Evolutionary conservation across 2,329 filamentous ascomycete species (phyloP).

Genomic region (Penicillium decumbens): DNA sequence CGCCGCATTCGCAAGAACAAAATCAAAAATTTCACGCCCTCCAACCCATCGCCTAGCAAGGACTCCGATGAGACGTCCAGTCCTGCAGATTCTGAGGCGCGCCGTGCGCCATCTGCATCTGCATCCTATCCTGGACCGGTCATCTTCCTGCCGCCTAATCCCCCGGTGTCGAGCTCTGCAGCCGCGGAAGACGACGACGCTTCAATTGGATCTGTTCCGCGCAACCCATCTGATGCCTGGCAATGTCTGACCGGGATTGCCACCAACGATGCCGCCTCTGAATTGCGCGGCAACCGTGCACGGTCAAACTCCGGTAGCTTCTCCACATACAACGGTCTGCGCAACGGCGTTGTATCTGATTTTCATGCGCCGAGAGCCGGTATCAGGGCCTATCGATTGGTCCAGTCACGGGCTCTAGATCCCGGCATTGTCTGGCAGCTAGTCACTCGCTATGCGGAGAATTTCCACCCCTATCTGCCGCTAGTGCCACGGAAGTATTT

Average conservation of each 20-base stretch:
- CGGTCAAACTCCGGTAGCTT: constrained; percentile 23
- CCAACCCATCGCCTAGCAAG: constrained; percentile 23
- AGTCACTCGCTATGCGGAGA: constrained; percentile 56
- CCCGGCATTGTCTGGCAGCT: constrained; percentile 50
- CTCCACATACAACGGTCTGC: constrained; percentile 25
- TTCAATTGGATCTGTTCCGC: constrained; percentile 43
- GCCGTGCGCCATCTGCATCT: constrained; percentile 21
- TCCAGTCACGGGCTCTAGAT: constrained; percentile 46
- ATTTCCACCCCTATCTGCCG: constrained; percentile 67
- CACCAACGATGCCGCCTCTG: constrained; percentile 28
- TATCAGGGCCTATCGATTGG: constrained; percentile 42
- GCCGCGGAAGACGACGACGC: constrained; percentile 38
- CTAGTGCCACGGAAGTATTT: constrained; percentile 60
- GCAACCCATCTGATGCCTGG: constrained; percentile 48
- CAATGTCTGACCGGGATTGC: constrained; percentile 46
- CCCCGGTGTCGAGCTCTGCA: constrained; percentile 25
- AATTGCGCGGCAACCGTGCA: constrained; percentile 21
- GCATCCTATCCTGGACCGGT: constrained; percentile 30
- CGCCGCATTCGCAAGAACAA: constrained; percentile 54
- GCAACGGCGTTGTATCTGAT: constrained; percentile 25
- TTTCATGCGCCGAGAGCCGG: constrained; percentile 28
- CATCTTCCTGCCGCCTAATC: constrained; percentile 33
- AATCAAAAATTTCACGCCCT: constrained; percentile 34
- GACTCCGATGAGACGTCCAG: constrained; percentile 26
- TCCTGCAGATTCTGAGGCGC: constrained; percentile 26